Conservation (phyloP, 768 basidiomycete species). For the Mycena rosella region DNA sequence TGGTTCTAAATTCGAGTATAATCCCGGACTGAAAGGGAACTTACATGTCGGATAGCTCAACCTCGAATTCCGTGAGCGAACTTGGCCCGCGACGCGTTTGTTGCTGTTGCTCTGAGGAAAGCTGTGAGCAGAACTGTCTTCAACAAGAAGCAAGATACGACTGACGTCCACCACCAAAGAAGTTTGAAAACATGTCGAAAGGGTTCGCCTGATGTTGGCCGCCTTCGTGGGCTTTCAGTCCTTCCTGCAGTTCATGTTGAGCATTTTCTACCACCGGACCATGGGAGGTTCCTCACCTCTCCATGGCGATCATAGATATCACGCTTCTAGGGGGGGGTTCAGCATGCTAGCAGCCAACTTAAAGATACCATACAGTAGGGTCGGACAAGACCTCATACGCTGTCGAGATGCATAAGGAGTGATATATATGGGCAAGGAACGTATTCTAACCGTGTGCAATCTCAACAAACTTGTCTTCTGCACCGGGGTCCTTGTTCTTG, state of each 20-base stretch:
- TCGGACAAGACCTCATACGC: constrained; percentile 98
- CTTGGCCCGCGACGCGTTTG: constrained; percentile 83
- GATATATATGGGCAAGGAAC: not conserved
- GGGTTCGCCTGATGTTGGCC: constrained; percentile 89
- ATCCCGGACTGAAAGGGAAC: constrained; percentile 38
- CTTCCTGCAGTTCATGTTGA: constrained; percentile 67
- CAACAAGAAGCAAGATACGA: constrained; percentile 31
- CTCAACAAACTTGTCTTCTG: constrained; percentile 90
- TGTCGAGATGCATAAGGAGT: constrained; percentile 41
- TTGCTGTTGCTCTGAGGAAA: constrained; percentile 60
- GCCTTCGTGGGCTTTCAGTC: constrained; percentile 90
- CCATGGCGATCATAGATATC: constrained; percentile 95
- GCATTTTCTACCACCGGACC: not conserved
- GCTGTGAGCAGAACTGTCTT: constrained; percentile 2
- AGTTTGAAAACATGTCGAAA: constrained; percentile 93
- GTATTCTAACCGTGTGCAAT: constrained; percentile 82
- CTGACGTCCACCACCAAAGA: constrained; percentile 91
- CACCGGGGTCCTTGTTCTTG: constrained; percentile 89
- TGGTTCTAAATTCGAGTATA: constrained; percentile 18
- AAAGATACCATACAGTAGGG: constrained; percentile 63
- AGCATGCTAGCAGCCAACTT: constrained; percentile 12
- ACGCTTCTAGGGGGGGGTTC: constrained; percentile 74
- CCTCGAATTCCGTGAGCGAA: constrained; percentile 85
- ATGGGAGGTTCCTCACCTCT: constrained; percentile 62
- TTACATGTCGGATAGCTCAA: constrained; percentile 87